Evolutionary conservation across 352 stramenopile genomes (phyloP), one percentile per base, ranked within the genome.

Genomic region (Phytopythium vexans): DNA sequence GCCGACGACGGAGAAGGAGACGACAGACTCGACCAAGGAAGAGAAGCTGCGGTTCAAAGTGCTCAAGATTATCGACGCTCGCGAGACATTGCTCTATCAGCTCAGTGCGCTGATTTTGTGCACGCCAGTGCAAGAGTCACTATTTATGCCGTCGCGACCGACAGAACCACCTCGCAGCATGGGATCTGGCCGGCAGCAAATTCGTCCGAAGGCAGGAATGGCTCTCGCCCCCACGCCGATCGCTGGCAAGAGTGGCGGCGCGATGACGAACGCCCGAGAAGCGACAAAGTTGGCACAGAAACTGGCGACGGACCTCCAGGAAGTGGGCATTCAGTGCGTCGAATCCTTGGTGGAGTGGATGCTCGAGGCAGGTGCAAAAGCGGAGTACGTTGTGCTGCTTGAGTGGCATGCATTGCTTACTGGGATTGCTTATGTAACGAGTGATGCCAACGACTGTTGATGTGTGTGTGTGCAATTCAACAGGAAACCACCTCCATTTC

Each of bases 301-400:
- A 44, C 67, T 92, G 1, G 77, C 72, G 3, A 72, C 68, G 5
- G 74, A 88, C 42, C 60, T 92, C 6, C 81, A 92, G 50, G 36
- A 88, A 41, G 51, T 68, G 1, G 81, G 81, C 1, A 87, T 89
- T 12, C 76, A 89, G 41, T 85, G 73, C n/a, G 78, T 92, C 5
- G 81, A 92, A 68, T 66, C 72, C 12, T 66, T 92, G 32, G 81
- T 92, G 7, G 81, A 89, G 56, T 92, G 81, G 81, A 92, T 92
- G 76, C 66, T 92, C 8, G 75, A 89, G 47, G 77, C 77, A 36
- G 81, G 81, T 14, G 75, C 75, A 6, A 77, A 86, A 42, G 67
- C 73, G 49, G 75, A 86, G 80, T 90, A 73, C 49, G 79, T 78
- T 33, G 8, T 46, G 3, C 31, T 54, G 8, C 44, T 45, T 32